Conservation (phyloP, 2,329 filamentous ascomycete genomes). For the Claviceps spartinae region DNA sequence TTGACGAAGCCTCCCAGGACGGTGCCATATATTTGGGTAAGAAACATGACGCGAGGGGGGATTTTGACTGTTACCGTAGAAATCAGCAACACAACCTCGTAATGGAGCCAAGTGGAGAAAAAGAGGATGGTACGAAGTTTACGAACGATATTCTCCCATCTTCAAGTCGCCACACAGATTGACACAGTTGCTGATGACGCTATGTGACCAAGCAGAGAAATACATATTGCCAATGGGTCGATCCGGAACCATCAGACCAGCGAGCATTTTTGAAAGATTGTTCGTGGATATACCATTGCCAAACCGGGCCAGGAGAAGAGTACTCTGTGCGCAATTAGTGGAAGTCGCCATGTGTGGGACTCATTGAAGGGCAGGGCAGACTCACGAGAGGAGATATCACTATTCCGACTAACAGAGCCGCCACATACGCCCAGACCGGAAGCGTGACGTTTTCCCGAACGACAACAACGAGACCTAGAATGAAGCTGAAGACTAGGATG, state of each 20-base stretch:
- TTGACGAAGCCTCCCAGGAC: constrained; percentile 29
- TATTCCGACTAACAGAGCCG: constrained; percentile 17
- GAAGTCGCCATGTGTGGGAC: no score
- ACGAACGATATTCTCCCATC: constrained; percentile 43
- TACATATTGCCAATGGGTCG: constrained; percentile 44
- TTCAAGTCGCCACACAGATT: constrained; percentile 40
- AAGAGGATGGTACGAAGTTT: no score
- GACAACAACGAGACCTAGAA: constrained; percentile 21
- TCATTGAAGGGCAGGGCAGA: background rate
- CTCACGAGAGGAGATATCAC: constrained; percentile 1
- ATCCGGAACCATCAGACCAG: constrained; percentile 34
- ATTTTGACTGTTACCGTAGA: constrained; percentile 13
- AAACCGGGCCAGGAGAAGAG: constrained; percentile 35
- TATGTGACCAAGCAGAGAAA: constrained; percentile 45
- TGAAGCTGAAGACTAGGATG: constrained; percentile 18
- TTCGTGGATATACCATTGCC: constrained; percentile 33
- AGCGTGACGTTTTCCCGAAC: constrained; percentile 23
- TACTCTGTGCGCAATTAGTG: constrained; percentile 24
- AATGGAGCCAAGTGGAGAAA: background rate
- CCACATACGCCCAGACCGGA: constrained; percentile 22
- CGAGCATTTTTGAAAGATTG: constrained; percentile 44
- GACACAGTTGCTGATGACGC: constrained; percentile 36
- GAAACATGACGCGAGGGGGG: constrained; percentile 25
- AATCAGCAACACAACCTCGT: background rate
- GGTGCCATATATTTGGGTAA: constrained; percentile 27